Conservation (phyloP, 2,329 filamentous ascomycete genomes). For the Cladobotryum protrusum region DNA sequence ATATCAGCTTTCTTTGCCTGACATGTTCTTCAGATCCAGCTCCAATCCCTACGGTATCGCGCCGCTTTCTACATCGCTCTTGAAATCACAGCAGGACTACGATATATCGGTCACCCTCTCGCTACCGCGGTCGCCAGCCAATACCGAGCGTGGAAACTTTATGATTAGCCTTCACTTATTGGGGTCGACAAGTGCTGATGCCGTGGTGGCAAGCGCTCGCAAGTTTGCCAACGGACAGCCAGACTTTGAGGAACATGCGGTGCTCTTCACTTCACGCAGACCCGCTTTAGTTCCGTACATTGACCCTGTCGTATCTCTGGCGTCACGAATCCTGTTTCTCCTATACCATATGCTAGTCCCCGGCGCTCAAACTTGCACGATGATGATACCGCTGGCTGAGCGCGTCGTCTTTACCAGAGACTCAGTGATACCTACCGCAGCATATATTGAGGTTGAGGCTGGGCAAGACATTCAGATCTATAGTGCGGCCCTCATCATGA, state of each 20-base stretch:
- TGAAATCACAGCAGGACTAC: slow-evolving; percentile 73
- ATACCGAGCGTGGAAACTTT: slow-evolving; percentile 79
- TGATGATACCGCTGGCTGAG: slow-evolving; percentile 70
- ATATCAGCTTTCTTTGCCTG: neutral
- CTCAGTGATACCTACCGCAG: slow-evolving; percentile 36
- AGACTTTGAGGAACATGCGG: slow-evolving; percentile 29
- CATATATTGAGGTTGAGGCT: slow-evolving; percentile 62
- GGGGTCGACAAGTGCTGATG: slow-evolving; percentile 30
- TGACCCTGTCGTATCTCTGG: slow-evolving; percentile 60
- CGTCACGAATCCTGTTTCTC: slow-evolving; percentile 56
- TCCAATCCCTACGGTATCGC: slow-evolving; percentile 48
- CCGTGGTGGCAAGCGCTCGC: slow-evolving; percentile 22
- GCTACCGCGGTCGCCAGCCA: slow-evolving; percentile 71
- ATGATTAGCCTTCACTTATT: slow-evolving; percentile 80
- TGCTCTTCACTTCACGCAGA: slow-evolving; percentile 61
- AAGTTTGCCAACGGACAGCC: slow-evolving; percentile 25
- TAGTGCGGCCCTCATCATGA: slow-evolving; percentile 58
- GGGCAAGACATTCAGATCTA: slow-evolving; percentile 72
- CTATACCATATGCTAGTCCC: slow-evolving; percentile 65
- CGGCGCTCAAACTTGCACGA: slow-evolving; percentile 53
- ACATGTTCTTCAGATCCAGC: slow-evolving; percentile 32
- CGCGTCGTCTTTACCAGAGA: slow-evolving; percentile 52
- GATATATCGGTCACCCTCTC: slow-evolving; percentile 71
- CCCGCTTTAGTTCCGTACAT: slow-evolving; percentile 75
- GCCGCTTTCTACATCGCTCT: slow-evolving; percentile 39